Base-by-base conservation (phyloP, 2,329 filamentous ascomycete species). In the Phaeomoniella chlamydospora region DNA sequence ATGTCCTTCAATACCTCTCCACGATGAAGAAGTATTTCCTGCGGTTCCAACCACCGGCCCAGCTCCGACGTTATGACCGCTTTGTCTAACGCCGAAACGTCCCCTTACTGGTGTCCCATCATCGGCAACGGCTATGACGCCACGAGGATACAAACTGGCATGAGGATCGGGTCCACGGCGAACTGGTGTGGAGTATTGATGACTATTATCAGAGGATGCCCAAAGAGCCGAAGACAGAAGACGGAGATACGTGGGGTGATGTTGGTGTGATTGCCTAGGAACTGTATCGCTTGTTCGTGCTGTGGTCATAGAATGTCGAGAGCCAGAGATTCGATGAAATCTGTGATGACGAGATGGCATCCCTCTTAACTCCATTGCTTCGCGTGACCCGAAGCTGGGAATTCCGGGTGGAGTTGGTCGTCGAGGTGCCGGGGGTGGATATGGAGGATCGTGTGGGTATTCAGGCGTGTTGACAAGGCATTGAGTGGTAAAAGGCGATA, bases 391-490 rank as follows among this genome's bases (percentile, higher is more conserved):
- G 39, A 64, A 64, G 2, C 58, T 57, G 4, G 62, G 62, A 26
- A 65, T 45, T 1, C 62, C 61, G 1, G 59, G 58, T 14, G 62
- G 62, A 3, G 62, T 65, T 3, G 56, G 54, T 14, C 46, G 41
- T 40, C 61, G 49, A 18, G 45, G 38, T 10, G 58, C 59, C 18
- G 61, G 58, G 37, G 57, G 51, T 37, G 50, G 54, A 35, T 39
- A 43, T 17, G 60, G 60, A 6, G 22, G 22, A 9, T 6, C 6
- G n/a, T 9, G 22, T n/a, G 22, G 22, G n/a, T 26, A 26, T n/a
- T 6, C n/a, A 26, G 9, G 22, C n/a, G 22, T n/a, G n/a, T 26
- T n/a, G 9, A 9, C 9, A 6, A 9, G 22, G 6, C 6, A 6
- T n/a, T 9, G 22, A 6, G n/a, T 26, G 9, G n/a, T 9, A 6